Conservation (phyloP, 306 rosid genomes). For the Hippophae tibetana region DNA sequence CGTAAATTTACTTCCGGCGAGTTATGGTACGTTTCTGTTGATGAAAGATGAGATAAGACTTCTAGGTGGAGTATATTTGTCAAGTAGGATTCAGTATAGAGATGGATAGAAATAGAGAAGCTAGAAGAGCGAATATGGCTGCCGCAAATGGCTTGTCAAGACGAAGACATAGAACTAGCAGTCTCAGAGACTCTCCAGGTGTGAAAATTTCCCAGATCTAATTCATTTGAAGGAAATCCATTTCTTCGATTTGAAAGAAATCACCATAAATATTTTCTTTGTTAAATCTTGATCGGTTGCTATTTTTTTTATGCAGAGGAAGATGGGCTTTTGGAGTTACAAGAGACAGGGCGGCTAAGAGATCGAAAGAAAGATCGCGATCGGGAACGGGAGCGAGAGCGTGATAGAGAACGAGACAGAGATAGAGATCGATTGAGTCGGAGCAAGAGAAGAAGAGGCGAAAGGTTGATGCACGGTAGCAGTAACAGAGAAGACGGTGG, state of each 20-base stretch:
- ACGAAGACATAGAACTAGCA: slow-evolving; percentile 65
- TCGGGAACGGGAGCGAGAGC: slow-evolving; percentile 51
- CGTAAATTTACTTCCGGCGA: slow-evolving; percentile 15
- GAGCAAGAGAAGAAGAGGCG: slow-evolving; percentile 71
- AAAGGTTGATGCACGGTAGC: slow-evolving; percentile 66
- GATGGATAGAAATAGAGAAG: slow-evolving; percentile 91
- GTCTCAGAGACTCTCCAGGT: slow-evolving; percentile 96
- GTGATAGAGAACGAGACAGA: slow-evolving; percentile 52
- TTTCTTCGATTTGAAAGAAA: background rate
- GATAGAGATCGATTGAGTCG: slow-evolving; percentile 77
- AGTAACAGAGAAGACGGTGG: slow-evolving; percentile 60
- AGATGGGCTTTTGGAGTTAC: slow-evolving; percentile 73
- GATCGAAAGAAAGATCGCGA: slow-evolving; percentile 71
- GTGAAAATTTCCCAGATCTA: slow-evolving; percentile 52
- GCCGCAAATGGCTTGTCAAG: slow-evolving; percentile 58
- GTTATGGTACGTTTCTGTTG: slow-evolving; percentile 28
- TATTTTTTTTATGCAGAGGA: slow-evolving; percentile 46
- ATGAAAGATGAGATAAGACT: slow-evolving; percentile 32
- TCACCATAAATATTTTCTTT: background rate
- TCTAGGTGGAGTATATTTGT: slow-evolving; percentile 29
- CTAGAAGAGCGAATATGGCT: slow-evolving; percentile 56
- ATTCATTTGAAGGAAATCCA: background rate
- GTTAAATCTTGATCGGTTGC: slow-evolving; percentile 6
- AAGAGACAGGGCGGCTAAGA: slow-evolving; percentile 68
- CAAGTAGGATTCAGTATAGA: slow-evolving; percentile 9